Conservation (phyloP, 345 rosid genomes). For the Brassica cretica region DNA sequence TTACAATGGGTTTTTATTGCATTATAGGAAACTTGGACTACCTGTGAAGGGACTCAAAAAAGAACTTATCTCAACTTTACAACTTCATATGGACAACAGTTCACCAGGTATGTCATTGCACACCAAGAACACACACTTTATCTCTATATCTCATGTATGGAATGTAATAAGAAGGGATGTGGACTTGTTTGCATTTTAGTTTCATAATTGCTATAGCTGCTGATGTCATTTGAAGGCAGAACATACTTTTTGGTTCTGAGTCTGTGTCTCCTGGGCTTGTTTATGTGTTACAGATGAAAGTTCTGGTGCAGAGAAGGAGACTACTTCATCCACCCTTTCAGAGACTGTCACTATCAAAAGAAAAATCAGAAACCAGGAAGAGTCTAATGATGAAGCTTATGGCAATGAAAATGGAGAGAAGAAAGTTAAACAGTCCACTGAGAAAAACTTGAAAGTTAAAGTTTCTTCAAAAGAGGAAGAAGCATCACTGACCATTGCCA, state of each 20-base stretch:
- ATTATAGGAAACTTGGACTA: constrained; percentile 64
- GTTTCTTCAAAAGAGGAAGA: constrained; percentile 35
- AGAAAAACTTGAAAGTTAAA: constrained; percentile 12
- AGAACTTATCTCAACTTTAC: constrained; percentile 70
- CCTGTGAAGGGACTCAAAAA: constrained; percentile 73
- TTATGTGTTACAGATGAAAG: constrained; percentile 46
- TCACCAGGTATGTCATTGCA: constrained; percentile 49
- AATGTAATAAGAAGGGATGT: neutral
- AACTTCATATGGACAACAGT: constrained; percentile 47
- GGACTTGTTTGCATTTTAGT: neutral
- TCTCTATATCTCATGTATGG: neutral
- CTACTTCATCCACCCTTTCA: constrained; percentile 30
- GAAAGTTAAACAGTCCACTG: constrained; percentile 38
- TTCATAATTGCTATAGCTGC: neutral
- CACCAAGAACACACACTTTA: neutral
- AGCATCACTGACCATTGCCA: constrained; percentile 34
- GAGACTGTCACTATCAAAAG: constrained; percentile 39
- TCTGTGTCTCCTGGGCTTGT: neutral
- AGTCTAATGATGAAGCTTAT: constrained; percentile 33
- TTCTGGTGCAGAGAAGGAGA: constrained; percentile 37
- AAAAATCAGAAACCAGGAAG: constrained; percentile 35
- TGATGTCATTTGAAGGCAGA: neutral
- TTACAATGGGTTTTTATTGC: constrained; percentile 5
- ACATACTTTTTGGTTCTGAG: neutral
- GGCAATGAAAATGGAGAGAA: constrained; percentile 30